Evolutionary conservation across 805 yeast genomes (phyloP), one percentile per base, ranked within the genome.

Genomic region (Saccharomycopsis sp.): DNA sequence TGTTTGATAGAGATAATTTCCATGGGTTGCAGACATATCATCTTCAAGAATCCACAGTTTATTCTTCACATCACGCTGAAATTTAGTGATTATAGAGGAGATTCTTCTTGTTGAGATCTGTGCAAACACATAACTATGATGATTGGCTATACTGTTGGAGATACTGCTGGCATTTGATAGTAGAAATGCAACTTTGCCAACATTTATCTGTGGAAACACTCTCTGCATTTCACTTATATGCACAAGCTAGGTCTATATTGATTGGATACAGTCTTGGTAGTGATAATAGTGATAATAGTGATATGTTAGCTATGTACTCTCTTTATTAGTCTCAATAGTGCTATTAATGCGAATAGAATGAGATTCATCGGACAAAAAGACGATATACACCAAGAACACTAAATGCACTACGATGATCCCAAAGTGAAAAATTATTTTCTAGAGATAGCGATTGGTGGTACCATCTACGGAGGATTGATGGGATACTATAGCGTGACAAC

Each of bases 1-100:
- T 25, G 57, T 61, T 25, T 50, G 53, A n/a, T 47, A 54, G 9
- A 61, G 25, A 19, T 52, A 24, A 23, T 53, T 53, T 22, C 53
- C 64, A 20, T 61, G 59, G 15, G 61, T 58, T 19, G 52, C 47
- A 12, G 62, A 58, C 15, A 61, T 7, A 53, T 61, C 64, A 23
- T 61, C 64, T 44, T 59, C 58, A 5, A 61, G 42, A 14, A 58
- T 47, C 60, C 60, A 56, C 47, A 55, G 49, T 19, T 52, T 51
- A 2, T 51, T 50, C 19, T 58, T 55, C 2, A 58, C 41, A 15
- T 25, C 17, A 25, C 57, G 15, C 24, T 60, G 59, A 35, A 60
- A 60, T n/a, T 57, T 50, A 23, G 54, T 17, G 3, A 53, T 15
- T 19, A 38, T 5, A 5, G 34, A 20, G 15, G 42, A 51, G 12